Evolutionary conservation across 345 rosid genomes (phyloP).

Genomic region (Conringia planisiliqua): DNA sequence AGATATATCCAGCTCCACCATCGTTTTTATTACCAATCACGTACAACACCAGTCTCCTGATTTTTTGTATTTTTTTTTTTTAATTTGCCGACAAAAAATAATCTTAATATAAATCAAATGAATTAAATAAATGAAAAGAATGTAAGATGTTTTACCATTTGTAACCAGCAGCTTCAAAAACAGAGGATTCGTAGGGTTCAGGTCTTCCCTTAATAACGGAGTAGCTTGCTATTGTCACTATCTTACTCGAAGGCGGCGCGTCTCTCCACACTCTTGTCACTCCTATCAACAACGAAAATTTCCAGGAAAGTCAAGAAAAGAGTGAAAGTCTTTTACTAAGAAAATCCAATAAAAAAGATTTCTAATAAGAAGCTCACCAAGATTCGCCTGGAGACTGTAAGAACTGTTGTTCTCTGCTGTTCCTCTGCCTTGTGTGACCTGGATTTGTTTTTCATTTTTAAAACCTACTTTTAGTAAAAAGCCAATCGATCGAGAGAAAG

Average conservation of each 20-base stretch:
- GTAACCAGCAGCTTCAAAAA: constrained; percentile 39
- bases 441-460: neutral
- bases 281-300: neutral
- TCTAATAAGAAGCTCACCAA: constrained; percentile 12
- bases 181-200: constrained; percentile 35
- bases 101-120: neutral
- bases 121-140: neutral
- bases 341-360: neutral
- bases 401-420: constrained; percentile 4
- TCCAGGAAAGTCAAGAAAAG: neutral
- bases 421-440: constrained; percentile 19
- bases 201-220: constrained; percentile 15
- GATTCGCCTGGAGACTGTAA: constrained; percentile 5
- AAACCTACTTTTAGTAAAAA: neutral
- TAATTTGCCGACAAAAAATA: neutral
- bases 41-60: constrained; percentile 37
- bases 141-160: constrained; percentile 31
- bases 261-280: constrained; percentile 19
- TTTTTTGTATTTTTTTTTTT: neutral
- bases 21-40: constrained; percentile 33
- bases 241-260: constrained; percentile 34
- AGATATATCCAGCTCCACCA: constrained; percentile 28
- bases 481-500: neutral
- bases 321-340: neutral
- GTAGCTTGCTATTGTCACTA: constrained; percentile 36